Conservation (phyloP, 257 asterid species). For the Jaltomata sinuosa region DNA sequence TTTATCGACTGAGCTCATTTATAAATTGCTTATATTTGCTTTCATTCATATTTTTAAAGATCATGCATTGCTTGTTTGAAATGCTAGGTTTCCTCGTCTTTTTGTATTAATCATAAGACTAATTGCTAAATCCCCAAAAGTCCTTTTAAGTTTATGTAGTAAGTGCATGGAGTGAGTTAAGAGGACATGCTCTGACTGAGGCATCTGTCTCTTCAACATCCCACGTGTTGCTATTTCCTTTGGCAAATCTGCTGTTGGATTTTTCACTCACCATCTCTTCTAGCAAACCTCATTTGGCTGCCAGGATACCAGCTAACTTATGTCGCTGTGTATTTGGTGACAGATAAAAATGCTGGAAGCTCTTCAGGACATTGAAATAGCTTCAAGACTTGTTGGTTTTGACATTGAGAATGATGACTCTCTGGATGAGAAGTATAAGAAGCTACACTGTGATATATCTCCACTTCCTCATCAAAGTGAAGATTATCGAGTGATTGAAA, state of each 20-base stretch:
- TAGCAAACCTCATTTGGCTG: neutral
- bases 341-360: conserved; percentile 99
- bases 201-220: neutral
- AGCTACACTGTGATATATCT: conserved; percentile 60
- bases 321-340: conserved; percentile 3
- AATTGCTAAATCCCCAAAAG: neutral
- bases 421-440: conserved; percentile 74
- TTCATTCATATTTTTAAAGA: neutral
- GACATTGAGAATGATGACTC: conserved; percentile 57
- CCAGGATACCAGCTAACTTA: neutral
- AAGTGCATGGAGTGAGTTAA: neutral
- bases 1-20: neutral
- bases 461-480: conserved; percentile 79
- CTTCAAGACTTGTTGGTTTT: conserved; percentile 85
- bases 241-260: neutral
- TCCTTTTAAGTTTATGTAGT: neutral
- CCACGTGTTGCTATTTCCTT: neutral
- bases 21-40: neutral
- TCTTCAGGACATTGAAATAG: conserved; percentile 96
- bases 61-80: neutral
- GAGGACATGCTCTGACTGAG: neutral
- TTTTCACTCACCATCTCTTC: neutral
- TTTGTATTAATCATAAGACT: neutral
- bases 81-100: neutral
- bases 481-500: conserved; percentile 67